These are phyloP conservation scores for Psilocybe subaeruginosa DNA, from an alignment of 768 basidiomycete genomes.

Conservation along the genomic window DNA sequence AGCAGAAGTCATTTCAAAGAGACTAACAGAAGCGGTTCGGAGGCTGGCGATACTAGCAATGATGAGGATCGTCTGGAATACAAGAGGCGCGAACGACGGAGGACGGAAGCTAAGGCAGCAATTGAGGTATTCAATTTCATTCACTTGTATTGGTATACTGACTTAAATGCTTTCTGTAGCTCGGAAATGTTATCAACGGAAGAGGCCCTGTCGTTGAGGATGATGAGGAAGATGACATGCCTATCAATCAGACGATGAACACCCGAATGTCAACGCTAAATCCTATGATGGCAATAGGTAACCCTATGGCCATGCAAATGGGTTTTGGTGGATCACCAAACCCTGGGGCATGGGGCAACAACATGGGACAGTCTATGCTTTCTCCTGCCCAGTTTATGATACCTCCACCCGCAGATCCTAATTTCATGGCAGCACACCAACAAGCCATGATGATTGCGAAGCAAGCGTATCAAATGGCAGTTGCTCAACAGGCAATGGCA, in stretches of 20 bases:
- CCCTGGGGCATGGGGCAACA: conserved; percentile 19
- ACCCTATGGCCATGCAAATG: conserved; percentile 38
- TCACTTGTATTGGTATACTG: conserved; percentile 8
- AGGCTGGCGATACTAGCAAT: conserved; percentile 34
- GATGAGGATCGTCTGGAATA: conserved; percentile 48
- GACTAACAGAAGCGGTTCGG: conserved; percentile 31
- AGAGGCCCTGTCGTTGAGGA: conserved; percentile 62
- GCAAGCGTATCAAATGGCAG: conserved; percentile 88
- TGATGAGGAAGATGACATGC: conserved; percentile 49
- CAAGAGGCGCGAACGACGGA: conserved; percentile 70
- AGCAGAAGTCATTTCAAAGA: conserved; percentile 24
- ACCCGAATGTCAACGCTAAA: conserved; percentile 45
- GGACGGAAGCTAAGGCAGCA: conserved; percentile 84
- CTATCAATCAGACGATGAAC: conserved; percentile 45
- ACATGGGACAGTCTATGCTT: conserved; percentile 34
- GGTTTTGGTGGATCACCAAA: conserved; percentile 24
- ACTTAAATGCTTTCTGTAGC: conserved; percentile 42
- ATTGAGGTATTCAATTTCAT: conserved; percentile 67
- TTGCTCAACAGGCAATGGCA: conserved; percentile 89
- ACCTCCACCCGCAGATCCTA: conserved; percentile 52
- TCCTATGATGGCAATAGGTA: conserved; percentile 46
- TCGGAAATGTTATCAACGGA: conserved; percentile 88
- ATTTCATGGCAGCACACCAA: conserved; percentile 76
- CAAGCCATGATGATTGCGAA: conserved; percentile 88
- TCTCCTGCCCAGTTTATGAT: conserved; percentile 49